Conservation (phyloP, 2,329 filamentous ascomycete species). For the Pseudogymnoascus sp. region DNA sequence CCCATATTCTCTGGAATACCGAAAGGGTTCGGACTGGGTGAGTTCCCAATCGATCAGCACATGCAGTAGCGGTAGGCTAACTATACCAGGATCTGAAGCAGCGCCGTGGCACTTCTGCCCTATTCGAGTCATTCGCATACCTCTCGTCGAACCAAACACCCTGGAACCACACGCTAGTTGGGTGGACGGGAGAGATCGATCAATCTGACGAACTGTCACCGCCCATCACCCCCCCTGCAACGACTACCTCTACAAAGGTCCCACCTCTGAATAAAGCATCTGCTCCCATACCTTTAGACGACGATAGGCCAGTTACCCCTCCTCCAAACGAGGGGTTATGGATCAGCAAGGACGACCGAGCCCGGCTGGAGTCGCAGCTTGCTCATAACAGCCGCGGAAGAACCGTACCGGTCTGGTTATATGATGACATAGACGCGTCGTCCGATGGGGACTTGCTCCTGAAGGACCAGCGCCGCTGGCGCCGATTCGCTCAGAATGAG, state of each 20-base stretch:
- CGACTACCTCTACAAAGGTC: conserved; percentile 37
- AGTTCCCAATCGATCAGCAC: conserved; percentile 25
- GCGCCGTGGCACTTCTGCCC: conserved; percentile 79
- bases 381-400: conserved; percentile 66
- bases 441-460: conserved; percentile 62
- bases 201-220: conserved; percentile 39
- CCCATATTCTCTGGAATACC: conserved; percentile 52
- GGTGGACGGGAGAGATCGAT: conserved; percentile 88
- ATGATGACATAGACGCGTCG: conserved; percentile 62
- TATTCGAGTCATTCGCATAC: conserved; percentile 86
- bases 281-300: conserved; percentile 69
- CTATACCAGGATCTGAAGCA: conserved; percentile 58
- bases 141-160: conserved; percentile 75
- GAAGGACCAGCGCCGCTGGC: conserved; percentile 79
- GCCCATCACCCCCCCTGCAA: conserved; percentile 42
- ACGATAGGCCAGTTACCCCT: conserved; percentile 47
- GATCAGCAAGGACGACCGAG: conserved; percentile 63
- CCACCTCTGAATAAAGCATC: conserved; percentile 65
- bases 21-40: conserved; percentile 55
- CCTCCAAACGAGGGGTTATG: conserved; percentile 61
- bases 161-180: conserved; percentile 89
- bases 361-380: conserved; percentile 66
- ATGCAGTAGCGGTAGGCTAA: background rate
- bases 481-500: conserved; percentile 83
- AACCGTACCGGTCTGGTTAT: conserved; percentile 83